phyloP scores from a whole-genome alignment of 106 monocot species.

The Xerophyta viscosa region DNA sequence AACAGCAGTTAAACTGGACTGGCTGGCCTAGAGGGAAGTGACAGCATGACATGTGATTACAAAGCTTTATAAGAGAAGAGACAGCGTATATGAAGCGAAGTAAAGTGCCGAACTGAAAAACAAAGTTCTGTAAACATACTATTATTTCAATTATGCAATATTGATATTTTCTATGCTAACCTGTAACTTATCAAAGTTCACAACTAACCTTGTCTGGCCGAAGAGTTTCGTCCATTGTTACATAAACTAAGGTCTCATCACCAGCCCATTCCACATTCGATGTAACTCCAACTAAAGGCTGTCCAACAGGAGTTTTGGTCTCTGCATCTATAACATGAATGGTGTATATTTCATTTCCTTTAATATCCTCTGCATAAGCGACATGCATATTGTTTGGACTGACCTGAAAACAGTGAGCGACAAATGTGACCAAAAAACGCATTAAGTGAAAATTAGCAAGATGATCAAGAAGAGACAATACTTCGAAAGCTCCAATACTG shows the following conservation, averaged over 20 bases:
- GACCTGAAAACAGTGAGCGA: slow-evolving; percentile 39
- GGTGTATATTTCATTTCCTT: slow-evolving; percentile 80
- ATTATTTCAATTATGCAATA: too few species aligned
- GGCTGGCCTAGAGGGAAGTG: too few species aligned
- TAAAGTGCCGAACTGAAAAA: too few species aligned
- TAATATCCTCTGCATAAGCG: slow-evolving; percentile 83
- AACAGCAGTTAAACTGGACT: too few species aligned
- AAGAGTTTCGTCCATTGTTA: slow-evolving; percentile 79
- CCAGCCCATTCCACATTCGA: slow-evolving; percentile 67
- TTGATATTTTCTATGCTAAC: too few species aligned
- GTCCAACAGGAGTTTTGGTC: slow-evolving; percentile 39
- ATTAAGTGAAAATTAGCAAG: slow-evolving; percentile 3
- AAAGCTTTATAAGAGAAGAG: too few species aligned
- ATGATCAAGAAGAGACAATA: slow-evolving; percentile 9
- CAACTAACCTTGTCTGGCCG: slow-evolving; percentile 64
- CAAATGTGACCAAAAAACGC: neutral
- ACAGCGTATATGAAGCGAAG: too few species aligned
- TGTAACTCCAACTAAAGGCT: slow-evolving; percentile 44
- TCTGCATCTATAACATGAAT: slow-evolving; percentile 74
- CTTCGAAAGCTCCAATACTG: slow-evolving; percentile 74
- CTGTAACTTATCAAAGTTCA: neutral
- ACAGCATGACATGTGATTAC: too few species aligned
- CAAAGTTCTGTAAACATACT: too few species aligned
- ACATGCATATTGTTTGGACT: slow-evolving; percentile 76
- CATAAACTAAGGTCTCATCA: slow-evolving; percentile 56